Conservation (phyloP, 805 yeast species). For the Saccharomycopsis javanensis region DNA sequence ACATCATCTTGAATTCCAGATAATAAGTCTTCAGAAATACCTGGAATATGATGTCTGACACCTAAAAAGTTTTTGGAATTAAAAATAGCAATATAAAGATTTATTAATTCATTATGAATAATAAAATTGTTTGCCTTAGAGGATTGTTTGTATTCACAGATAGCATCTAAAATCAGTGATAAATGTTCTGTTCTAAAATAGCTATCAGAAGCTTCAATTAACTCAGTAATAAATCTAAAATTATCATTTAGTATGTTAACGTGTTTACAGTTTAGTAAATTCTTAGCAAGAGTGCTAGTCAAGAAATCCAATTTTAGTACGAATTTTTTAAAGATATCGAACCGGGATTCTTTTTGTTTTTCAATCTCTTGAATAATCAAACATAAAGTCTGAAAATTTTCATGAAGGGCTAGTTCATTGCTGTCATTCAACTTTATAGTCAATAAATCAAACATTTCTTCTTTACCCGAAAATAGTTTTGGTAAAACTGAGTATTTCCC, state of each 20-base stretch:
- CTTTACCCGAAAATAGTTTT: background rate
- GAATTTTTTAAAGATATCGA: background rate
- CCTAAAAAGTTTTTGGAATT: slow-evolving; percentile 12
- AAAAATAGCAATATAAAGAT: slow-evolving; percentile 9
- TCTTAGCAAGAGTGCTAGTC: background rate
- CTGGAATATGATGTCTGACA: slow-evolving; percentile 1
- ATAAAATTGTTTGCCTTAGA: slow-evolving; percentile 1
- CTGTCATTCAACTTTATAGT: slow-evolving; percentile 8
- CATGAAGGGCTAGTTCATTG: slow-evolving; percentile 14
- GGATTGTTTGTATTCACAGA: background rate
- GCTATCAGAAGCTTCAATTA: slow-evolving; percentile 1
- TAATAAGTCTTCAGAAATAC: slow-evolving; percentile 5
- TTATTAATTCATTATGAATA: slow-evolving; percentile 10
- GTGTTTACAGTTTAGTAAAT: slow-evolving; percentile 3
- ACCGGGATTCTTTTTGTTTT: background rate
- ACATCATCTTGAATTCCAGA: slow-evolving; percentile 4
- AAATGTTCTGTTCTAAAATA: slow-evolving; percentile 9
- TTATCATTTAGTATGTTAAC: slow-evolving; percentile 5
- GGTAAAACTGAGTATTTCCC: background rate
- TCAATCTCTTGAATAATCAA: background rate
- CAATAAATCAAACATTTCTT: slow-evolving; percentile 6
- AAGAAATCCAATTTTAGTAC: background rate
- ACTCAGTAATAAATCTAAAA: slow-evolving; percentile 3
- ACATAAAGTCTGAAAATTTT: slow-evolving; percentile 9
- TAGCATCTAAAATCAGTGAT: background rate